Conservation (phyloP, 495 filamentous ascomycete genomes). For the Ramalina intermedia region DNA sequence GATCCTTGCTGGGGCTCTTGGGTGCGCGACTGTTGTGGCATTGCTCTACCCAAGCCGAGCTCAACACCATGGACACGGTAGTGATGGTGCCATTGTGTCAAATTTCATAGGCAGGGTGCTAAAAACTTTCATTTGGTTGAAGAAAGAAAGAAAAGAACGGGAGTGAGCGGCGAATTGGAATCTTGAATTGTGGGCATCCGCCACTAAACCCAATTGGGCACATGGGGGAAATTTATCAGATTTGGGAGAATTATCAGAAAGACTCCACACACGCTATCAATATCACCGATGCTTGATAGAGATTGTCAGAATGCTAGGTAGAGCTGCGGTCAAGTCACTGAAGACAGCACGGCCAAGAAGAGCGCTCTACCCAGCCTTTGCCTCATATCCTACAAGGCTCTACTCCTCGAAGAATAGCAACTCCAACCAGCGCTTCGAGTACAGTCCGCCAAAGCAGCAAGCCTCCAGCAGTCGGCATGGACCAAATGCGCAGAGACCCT, state of each 20-base stretch:
- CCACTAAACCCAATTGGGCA: no score
- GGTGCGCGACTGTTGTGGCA: constrained; percentile 32
- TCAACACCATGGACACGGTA: constrained; percentile 43
- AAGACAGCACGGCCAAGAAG: no score
- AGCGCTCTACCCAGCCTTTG: no score
- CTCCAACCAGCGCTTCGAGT: constrained; percentile 27
- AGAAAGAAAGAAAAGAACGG: no score
- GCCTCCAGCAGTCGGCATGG: constrained; percentile 3
- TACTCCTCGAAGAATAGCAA: constrained; percentile 34
- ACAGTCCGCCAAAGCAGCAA: constrained; percentile 24
- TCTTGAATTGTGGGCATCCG: no score
- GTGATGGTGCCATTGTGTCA: constrained; percentile 36
- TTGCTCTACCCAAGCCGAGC: constrained; percentile 53
- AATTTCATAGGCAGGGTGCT: constrained; percentile 46
- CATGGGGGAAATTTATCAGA: no score
- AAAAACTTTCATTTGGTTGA: constrained; percentile 35
- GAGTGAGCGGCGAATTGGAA: no score
- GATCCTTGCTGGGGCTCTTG: constrained; percentile 48
- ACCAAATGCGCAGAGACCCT: background rate
- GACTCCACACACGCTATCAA: no score
- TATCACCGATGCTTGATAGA: no score
- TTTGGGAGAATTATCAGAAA: no score
- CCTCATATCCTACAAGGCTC: constrained; percentile 9
- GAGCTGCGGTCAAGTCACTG: constrained; percentile 11
- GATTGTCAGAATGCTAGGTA: constrained; percentile 11